These are phyloP conservation scores for Mrakiaceae sp. DNA, from an alignment of 1,284 basidiomycete species.

Conservation along the genomic window DNA sequence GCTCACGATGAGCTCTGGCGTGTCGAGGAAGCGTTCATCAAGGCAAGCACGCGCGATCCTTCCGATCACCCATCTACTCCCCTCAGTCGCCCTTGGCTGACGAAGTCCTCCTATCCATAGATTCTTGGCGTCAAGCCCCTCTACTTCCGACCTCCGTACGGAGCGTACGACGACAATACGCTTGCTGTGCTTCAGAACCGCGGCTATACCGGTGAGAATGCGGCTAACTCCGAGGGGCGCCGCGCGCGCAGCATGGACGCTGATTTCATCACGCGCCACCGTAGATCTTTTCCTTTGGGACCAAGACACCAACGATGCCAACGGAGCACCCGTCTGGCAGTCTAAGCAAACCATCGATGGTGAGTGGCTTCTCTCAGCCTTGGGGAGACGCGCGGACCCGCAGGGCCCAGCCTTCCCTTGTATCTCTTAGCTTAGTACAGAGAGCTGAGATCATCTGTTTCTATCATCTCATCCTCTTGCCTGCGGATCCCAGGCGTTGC, in stretches of 20 bases:
- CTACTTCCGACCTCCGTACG: constrained; percentile 38
- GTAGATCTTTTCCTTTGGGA: constrained; percentile 31
- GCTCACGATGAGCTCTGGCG: constrained; percentile 36
- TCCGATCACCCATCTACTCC: constrained; percentile 41
- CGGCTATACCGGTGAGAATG: constrained; percentile 28
- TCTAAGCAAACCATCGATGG: no score
- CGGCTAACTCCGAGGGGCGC: no score
- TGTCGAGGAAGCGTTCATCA: constrained; percentile 42
- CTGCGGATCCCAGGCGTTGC: constrained; percentile 9
- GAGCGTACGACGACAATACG: constrained; percentile 43
- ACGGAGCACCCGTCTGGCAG: constrained; percentile 24
- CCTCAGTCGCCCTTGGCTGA: constrained; percentile 35
- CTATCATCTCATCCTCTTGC: no score
- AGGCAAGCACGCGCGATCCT: constrained; percentile 32
- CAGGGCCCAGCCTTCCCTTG: no score
- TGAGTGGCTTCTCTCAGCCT: no score
- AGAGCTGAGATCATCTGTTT: no score
- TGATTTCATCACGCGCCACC: no score
- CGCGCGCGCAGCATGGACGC: no score
- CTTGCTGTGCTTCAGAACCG: constrained; percentile 38
- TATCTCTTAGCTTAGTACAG: no score
- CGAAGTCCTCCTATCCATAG: not conserved
- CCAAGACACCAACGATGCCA: constrained; percentile 28
- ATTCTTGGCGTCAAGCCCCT: not conserved
- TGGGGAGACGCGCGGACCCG: no score